phyloP scores from a whole-genome alignment of 768 basidiomycete genomes.

The Mycena metata region DNA sequence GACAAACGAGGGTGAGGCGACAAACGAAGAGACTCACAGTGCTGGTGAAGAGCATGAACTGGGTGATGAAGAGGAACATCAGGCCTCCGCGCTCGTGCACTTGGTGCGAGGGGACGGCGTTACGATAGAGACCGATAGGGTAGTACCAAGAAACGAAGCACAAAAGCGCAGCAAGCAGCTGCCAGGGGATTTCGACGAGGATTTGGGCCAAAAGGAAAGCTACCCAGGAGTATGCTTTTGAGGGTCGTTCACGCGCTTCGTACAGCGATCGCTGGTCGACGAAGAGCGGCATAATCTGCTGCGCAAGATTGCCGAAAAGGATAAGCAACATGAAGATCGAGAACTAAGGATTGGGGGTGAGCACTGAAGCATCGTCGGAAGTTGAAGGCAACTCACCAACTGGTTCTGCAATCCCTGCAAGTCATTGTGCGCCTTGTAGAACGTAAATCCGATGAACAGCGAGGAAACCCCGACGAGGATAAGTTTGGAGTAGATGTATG shows the following conservation, averaged over 20 bases:
- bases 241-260: constrained; percentile 51
- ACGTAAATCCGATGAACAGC: constrained; percentile 49
- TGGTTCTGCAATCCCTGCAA: constrained; percentile 47
- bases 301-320: constrained; percentile 47
- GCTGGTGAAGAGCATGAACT: constrained; percentile 56
- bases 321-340: constrained; percentile 46
- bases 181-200: constrained; percentile 48
- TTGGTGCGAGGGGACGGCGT: constrained; percentile 50
- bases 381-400: constrained; percentile 23
- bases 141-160: constrained; percentile 54
- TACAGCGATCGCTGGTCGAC: constrained; percentile 50
- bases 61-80: constrained; percentile 53
- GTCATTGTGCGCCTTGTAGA: constrained; percentile 45
- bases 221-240: constrained; percentile 50
- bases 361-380: neutral
- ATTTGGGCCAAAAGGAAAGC: constrained; percentile 52
- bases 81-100: constrained; percentile 53
- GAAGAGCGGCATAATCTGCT: constrained; percentile 55
- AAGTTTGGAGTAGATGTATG: constrained; percentile 44
- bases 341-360: constrained; percentile 33
- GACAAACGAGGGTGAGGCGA: neutral
- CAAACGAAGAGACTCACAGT: constrained; percentile 29
- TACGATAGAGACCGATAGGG: constrained; percentile 55
- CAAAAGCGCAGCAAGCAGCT: constrained; percentile 42
- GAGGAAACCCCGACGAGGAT: constrained; percentile 22